Evolutionary conservation across 1,139 yeast species (phyloP).

Genomic region (Blastobotrys serpentis): DNA sequence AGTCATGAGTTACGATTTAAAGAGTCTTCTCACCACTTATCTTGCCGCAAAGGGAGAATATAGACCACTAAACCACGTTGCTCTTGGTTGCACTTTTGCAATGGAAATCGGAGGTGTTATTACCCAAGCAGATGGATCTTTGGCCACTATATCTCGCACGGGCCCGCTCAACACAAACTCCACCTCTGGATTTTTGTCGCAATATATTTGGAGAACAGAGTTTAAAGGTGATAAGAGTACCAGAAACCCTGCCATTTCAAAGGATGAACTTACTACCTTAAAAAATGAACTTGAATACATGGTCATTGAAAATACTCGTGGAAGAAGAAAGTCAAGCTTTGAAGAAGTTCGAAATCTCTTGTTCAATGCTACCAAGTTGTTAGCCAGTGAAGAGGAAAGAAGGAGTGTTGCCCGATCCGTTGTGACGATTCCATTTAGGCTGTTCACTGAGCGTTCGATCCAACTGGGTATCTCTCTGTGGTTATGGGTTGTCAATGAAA

Average conservation of each 20-base stretch:
- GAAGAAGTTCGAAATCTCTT: slow-evolving; percentile 33
- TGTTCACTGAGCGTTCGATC: slow-evolving; percentile 61
- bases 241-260: slow-evolving; percentile 32
- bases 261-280: slow-evolving; percentile 28
- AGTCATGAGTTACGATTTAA: slow-evolving; percentile 68
- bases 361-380: slow-evolving; percentile 31
- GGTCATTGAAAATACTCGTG: slow-evolving; percentile 12
- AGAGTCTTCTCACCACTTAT: slow-evolving; percentile 74
- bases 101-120: slow-evolving; percentile 80
- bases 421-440: slow-evolving; percentile 69
- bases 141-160: slow-evolving; percentile 28
- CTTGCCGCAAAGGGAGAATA: slow-evolving; percentile 48
- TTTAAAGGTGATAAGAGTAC: slow-evolving; percentile 34
- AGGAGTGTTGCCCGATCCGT: slow-evolving; percentile 28
- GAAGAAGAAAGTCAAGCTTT: slow-evolving; percentile 15
- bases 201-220: slow-evolving; percentile 64
- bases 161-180: slow-evolving; percentile 48
- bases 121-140: slow-evolving; percentile 53
- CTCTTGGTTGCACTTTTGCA: slow-evolving; percentile 86
- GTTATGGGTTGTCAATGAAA: slow-evolving; percentile 76
- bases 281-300: slow-evolving; percentile 23
- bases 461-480: slow-evolving; percentile 72
- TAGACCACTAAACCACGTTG: slow-evolving; percentile 44
- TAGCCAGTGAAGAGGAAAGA: slow-evolving; percentile 27
- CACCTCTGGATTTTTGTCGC: slow-evolving; percentile 72